Percentiles rank a stretch among this genome's conserved stretches.
These are phyloP conservation scores for Suillus subalutaceus DNA, from an alignment of 768 basidiomycete species.

Conservation along the genomic window DNA sequence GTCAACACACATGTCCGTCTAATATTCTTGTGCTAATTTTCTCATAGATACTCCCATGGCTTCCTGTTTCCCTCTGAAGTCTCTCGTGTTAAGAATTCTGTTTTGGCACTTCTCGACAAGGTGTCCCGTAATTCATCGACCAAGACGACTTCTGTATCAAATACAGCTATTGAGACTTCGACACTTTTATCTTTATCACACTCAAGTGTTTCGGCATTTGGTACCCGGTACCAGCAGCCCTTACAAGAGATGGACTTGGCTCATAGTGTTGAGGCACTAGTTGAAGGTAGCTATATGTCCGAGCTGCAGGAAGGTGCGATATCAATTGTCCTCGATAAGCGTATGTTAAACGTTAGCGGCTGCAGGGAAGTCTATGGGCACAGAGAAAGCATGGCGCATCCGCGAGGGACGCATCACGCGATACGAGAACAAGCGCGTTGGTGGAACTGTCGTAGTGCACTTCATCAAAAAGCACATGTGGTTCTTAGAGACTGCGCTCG, in stretches of 20 bases:
- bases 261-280: constrained; percentile 86
- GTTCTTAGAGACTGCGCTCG: constrained; percentile 92
- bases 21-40: constrained; percentile 13
- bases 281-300: constrained; percentile 91
- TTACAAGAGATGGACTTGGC: constrained; percentile 60
- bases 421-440: constrained; percentile 72
- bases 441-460: constrained; percentile 95
- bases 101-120: constrained; percentile 55
- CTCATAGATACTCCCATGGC: constrained; percentile 85
- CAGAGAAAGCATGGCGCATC: constrained; percentile 67
- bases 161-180: constrained; percentile 28
- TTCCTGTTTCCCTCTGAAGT: constrained; percentile 93
- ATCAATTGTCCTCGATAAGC: background rate
- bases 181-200: constrained; percentile 69
- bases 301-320: constrained; percentile 60
- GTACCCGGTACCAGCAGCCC: constrained; percentile 73
- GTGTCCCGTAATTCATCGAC: constrained; percentile 38
- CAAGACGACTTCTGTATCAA: constrained; percentile 29
- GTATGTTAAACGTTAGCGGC: background rate
- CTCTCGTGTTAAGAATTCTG: constrained; percentile 61
- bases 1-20: constrained; percentile 26
- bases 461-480: constrained; percentile 97
- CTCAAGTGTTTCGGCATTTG: constrained; percentile 88
- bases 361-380: constrained; percentile 59
- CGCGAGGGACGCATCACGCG: constrained; percentile 70